Evolutionary conservation across 106 monocot species (phyloP).

Genomic region (Iris macrosiphon): DNA sequence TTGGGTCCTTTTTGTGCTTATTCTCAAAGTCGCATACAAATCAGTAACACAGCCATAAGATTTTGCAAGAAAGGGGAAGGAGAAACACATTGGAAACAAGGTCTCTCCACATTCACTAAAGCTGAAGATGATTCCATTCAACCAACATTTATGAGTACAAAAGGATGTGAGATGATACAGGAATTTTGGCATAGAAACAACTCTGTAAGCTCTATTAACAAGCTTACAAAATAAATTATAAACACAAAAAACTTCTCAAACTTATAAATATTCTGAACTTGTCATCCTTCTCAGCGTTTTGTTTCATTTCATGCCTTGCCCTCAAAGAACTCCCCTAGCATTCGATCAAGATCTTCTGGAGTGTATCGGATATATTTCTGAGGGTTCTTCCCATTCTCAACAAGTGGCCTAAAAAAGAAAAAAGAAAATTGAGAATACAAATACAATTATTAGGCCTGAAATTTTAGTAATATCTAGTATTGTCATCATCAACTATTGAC

Average conservation of each 20-base stretch:
- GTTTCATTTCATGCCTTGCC: conserved; percentile 57
- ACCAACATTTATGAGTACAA: too few relatives aligned
- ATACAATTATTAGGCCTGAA: neutral
- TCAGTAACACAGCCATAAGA: too few relatives aligned
- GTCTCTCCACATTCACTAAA: too few relatives aligned
- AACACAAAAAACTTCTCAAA: neutral
- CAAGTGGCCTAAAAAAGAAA: conserved; percentile 38
- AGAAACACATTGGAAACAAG: too few relatives aligned
- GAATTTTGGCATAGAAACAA: too few relatives aligned
- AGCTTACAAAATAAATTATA: conserved; percentile 1
- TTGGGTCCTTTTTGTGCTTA: too few relatives aligned
- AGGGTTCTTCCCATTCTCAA: conserved; percentile 73
- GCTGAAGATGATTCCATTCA: too few relatives aligned
- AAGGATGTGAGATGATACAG: too few relatives aligned
- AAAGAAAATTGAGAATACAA: conserved; percentile 4
- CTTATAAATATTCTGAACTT: conserved; percentile 1
- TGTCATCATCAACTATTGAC: neutral
- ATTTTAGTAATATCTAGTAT: too few relatives aligned
- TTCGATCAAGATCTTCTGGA: conserved; percentile 61
- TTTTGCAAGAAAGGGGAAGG: too few relatives aligned
- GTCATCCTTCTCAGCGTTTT: conserved; percentile 75
- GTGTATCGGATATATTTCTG: conserved; percentile 62
- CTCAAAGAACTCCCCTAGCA: conserved; percentile 75
- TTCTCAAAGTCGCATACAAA: too few relatives aligned
- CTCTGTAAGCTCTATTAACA: conserved; percentile 16